phyloP scores from a whole-genome alignment of 2,329 filamentous ascomycete genomes.

The Cladophialophora bantiana region DNA sequence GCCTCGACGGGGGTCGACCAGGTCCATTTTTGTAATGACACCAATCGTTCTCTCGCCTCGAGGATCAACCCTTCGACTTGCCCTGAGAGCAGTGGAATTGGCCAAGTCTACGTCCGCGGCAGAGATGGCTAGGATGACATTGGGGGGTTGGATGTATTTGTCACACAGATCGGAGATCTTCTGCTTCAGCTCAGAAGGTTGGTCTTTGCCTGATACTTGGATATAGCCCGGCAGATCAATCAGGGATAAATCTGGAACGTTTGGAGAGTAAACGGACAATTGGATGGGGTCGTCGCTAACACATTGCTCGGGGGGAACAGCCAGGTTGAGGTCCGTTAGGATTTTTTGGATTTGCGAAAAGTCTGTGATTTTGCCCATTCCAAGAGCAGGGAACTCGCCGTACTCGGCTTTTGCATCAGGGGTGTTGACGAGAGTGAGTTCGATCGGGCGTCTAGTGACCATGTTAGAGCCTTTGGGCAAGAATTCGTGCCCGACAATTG shows the following conservation, averaged over 20 bases:
- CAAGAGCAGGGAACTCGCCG: constrained; percentile 92
- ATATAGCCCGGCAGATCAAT: constrained; percentile 98
- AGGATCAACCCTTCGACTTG: constrained; percentile 90
- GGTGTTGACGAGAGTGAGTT: constrained; percentile 94
- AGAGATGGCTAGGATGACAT: constrained; percentile 95
- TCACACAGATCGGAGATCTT: constrained; percentile 97
- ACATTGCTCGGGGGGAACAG: constrained; percentile 88
- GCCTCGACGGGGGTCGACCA: constrained; percentile 84
- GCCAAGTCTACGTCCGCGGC: constrained; percentile 96
- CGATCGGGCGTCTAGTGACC: constrained; percentile 95
- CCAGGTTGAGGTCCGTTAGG: constrained; percentile 90
- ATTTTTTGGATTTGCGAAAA: constrained; percentile 92
- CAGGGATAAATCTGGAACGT: constrained; percentile 91
- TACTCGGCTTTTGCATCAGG: constrained; percentile 87
- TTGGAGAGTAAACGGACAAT: constrained; percentile 91
- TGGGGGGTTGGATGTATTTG: constrained; percentile 96
- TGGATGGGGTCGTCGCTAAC: constrained; percentile 97
- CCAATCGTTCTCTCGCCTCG: constrained; percentile 95
- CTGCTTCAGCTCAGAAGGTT: constrained; percentile 88
- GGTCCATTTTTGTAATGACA: constrained; percentile 99
- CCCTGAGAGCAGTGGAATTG: constrained; percentile 90
- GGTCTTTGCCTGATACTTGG: constrained; percentile 89
- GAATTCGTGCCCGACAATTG: constrained; percentile 97
- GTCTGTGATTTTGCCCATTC: constrained; percentile 87
- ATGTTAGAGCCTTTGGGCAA: constrained; percentile 98